Percentiles rank a stretch among this genome's conserved stretches.
Evolutionary conservation across 1,139 yeast species (phyloP).

Genomic region (Lodderomyces pseudojiufengensis): DNA sequence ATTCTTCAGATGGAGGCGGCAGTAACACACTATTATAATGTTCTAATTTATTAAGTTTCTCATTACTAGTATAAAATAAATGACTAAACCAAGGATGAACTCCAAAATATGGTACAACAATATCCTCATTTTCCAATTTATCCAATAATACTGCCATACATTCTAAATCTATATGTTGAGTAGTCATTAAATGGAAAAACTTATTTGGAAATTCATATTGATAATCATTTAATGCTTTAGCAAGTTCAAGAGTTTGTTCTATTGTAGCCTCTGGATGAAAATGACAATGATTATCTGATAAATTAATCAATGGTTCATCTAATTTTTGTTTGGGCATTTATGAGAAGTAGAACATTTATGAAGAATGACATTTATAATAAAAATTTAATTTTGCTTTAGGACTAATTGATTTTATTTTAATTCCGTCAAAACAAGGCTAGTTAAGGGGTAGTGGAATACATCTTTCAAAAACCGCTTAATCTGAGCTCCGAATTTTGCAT

Average conservation of each 20-base stretch:
- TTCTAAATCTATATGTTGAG: constrained; percentile 49
- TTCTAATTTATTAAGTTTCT: constrained; percentile 21
- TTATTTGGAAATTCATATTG: constrained; percentile 2
- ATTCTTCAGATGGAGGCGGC: constrained; percentile 38
- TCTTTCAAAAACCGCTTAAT: too few relatives aligned
- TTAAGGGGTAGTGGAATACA: too few relatives aligned
- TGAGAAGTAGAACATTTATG: too few relatives aligned
- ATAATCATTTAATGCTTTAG: constrained; percentile 10
- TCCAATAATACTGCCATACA: constrained; percentile 31
- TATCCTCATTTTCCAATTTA: constrained; percentile 16
- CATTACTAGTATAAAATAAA: constrained; percentile 35
- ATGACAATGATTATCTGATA: constrained; percentile 21
- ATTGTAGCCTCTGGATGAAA: constrained; percentile 15
- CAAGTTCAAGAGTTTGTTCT: constrained; percentile 11
- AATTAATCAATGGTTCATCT: constrained; percentile 3
- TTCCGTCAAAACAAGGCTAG: too few relatives aligned
- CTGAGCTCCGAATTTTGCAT: too few relatives aligned
- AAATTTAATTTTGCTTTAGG: too few relatives aligned
- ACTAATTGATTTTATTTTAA: too few relatives aligned
- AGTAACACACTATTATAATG: constrained; percentile 57
- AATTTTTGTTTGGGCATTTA: constrained; percentile 1
- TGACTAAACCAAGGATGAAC: constrained; percentile 92
- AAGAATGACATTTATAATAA: too few relatives aligned
- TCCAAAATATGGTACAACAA: constrained; percentile 66
- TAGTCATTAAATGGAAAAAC: constrained; percentile 49